Percentiles rank a stretch among this genome's conserved stretches.
These are phyloP conservation scores for Xanthoconium separans DNA, from an alignment of 1,284 basidiomycete genomes.

Conservation along the genomic window DNA sequence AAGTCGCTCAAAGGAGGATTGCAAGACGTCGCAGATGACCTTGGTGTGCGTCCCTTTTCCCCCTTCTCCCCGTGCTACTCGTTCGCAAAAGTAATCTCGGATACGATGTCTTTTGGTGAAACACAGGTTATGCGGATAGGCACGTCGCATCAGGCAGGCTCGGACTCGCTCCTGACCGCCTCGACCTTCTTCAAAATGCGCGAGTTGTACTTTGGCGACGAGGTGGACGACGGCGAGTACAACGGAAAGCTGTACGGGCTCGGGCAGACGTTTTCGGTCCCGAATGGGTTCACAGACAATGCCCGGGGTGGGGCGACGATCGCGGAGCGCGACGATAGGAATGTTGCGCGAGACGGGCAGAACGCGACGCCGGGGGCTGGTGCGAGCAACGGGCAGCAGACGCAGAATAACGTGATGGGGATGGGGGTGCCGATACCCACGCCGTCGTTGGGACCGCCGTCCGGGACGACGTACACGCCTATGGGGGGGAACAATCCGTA, in stretches of 20 bases:
- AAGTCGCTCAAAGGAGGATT: slow-evolving; percentile 92
- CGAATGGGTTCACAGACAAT: slow-evolving; percentile 63
- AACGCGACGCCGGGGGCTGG: slow-evolving; percentile 52
- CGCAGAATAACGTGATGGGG: slow-evolving; percentile 38
- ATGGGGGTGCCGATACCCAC: slow-evolving; percentile 37
- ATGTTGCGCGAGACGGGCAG: slow-evolving; percentile 51
- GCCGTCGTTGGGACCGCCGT: slow-evolving; percentile 37
- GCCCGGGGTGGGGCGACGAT: slow-evolving; percentile 70
- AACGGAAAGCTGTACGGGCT: slow-evolving; percentile 77
- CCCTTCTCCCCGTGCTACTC: neutral
- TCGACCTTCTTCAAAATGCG: slow-evolving; percentile 97
- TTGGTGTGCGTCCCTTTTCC: slow-evolving; percentile 54
- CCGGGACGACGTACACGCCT: slow-evolving; percentile 53
- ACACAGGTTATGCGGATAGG: slow-evolving; percentile 69
- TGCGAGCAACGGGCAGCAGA: slow-evolving; percentile 30
- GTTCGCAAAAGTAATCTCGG: slow-evolving; percentile 2
- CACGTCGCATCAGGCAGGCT: slow-evolving; percentile 93
- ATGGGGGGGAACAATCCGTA: slow-evolving; percentile 61
- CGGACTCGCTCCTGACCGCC: slow-evolving; percentile 91
- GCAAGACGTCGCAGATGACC: slow-evolving; percentile 95
- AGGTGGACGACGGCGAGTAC: slow-evolving; percentile 77
- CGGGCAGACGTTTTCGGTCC: slow-evolving; percentile 67
- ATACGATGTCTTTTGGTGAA: neutral
- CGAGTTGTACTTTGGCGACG: slow-evolving; percentile 85
- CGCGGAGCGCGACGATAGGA: slow-evolving; percentile 74